Evolutionary conservation across 352 stramenopile genomes (phyloP).

Genomic region (Aphanomyces stellatus): DNA sequence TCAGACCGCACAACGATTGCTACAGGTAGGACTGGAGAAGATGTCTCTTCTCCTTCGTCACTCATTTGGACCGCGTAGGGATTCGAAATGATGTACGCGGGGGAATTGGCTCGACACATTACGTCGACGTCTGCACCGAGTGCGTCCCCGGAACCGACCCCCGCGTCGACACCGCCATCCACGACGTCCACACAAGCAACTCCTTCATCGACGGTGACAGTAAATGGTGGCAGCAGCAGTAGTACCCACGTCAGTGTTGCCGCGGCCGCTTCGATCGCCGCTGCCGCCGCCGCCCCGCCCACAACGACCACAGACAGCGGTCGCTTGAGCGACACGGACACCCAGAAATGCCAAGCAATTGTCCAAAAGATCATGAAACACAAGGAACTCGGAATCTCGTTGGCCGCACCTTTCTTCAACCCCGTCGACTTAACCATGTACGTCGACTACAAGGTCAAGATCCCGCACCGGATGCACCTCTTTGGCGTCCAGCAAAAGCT

Average conservation of each 20-base stretch:
- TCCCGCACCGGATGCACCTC: conserved; percentile 75
- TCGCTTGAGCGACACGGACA: conserved; percentile 18
- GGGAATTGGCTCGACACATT: conserved; percentile 28
- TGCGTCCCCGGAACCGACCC: too few species aligned
- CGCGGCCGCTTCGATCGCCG: neutral
- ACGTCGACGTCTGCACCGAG: too few species aligned
- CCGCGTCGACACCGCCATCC: conserved; percentile 20
- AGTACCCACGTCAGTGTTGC: neutral
- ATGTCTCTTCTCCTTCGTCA: neutral
- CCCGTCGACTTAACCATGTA: conserved; percentile 76
- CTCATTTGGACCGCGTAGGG: conserved; percentile 22
- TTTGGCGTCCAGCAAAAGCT: conserved; percentile 83
- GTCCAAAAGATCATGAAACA: conserved; percentile 84
- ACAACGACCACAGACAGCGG: neutral
- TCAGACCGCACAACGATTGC: conserved; percentile 9
- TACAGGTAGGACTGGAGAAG: conserved; percentile 7
- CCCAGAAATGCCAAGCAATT: conserved; percentile 44
- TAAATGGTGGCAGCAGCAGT: neutral
- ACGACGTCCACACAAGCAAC: too few species aligned
- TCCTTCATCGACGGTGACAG: too few species aligned
- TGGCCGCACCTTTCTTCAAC: conserved; percentile 69
- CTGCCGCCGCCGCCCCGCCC: neutral
- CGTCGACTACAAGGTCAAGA: conserved; percentile 77
- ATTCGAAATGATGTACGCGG: conserved; percentile 76
- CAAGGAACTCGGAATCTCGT: conserved; percentile 63